A percentile compares a stretch with the other conserved stretches of the same genome.
Conservation (phyloP, 1,139 yeast species). For the Kluyveromyces sp. region DNA sequence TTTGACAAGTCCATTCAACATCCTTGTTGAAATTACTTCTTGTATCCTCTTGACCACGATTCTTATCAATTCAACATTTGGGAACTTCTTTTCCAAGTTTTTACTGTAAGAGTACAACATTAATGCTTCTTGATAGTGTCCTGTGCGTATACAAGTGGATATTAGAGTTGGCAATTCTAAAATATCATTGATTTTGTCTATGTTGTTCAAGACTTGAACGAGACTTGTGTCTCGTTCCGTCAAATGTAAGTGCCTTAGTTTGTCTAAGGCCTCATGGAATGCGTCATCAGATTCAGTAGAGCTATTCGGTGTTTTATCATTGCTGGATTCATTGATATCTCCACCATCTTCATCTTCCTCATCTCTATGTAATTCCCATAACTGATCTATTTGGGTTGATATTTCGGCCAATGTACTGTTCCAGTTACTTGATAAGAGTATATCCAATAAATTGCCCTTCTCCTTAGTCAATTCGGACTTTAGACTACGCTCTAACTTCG, state of each 20-base stretch:
- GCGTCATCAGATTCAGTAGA: constrained; percentile 23
- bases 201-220: constrained; percentile 47
- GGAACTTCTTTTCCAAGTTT: constrained; percentile 61
- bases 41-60: constrained; percentile 50
- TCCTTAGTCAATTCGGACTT: constrained; percentile 30
- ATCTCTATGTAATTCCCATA: constrained; percentile 30
- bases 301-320: constrained; percentile 5
- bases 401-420: constrained; percentile 23
- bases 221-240: constrained; percentile 20
- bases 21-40: constrained; percentile 45
- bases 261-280: constrained; percentile 27
- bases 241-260: constrained; percentile 15
- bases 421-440: constrained; percentile 23
- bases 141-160: constrained; percentile 74
- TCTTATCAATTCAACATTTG: constrained; percentile 48
- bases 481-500: constrained; percentile 32
- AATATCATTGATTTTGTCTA: constrained; percentile 68
- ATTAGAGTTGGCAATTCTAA: constrained; percentile 79
- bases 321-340: constrained; percentile 5
- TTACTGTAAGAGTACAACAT: constrained; percentile 46
- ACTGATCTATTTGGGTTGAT: constrained; percentile 28
- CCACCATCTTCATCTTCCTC: constrained; percentile 17
- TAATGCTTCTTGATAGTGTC: constrained; percentile 83
- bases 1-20: constrained; percentile 61
- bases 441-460: constrained; percentile 30